Base-by-base conservation (phyloP, 208 protist genomes). In the Trypanosoma platydactyli region DNA sequence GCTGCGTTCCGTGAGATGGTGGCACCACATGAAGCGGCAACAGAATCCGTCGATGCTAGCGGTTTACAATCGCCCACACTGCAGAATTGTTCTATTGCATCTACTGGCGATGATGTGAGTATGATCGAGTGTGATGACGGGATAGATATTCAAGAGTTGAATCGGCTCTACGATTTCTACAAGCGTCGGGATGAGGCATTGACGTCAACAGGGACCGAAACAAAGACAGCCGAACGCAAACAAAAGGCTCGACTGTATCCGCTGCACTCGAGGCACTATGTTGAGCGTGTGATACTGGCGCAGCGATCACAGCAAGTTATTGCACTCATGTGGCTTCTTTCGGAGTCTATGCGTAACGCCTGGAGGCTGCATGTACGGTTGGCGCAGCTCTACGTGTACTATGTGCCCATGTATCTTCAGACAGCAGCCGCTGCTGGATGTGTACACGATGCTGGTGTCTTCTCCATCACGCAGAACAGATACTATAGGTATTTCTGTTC, bases 311-410 rank as follows among this genome's bases (percentile, higher is more conserved):
- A 91, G 48, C 84, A 91, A 65, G 49, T 70, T n/a, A 79, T 75
- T 25, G 81, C 79, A 22, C 71, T 91, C 2, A 73, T 91, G 25
- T 65, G 64, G 15, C 68, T 85, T n/a, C 56, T 91, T 38, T 63
- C 74, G 11, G 81, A 84, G 61, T 68, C 78, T 0, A 76, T 81
- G 62, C 70, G 71, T 13, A 64, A 80, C 42, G 68, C 77, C 6
- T 80, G 77, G 55, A 48, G 55, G 25, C 48, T 68, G 7, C 54
- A 85, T 44, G 46, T 82, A 16, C 60, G 69, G 16, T 73, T 90
- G 24, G 52, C 77, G 3, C 76, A 81, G 67, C 27, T 84, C 25
- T 90, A 86, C 57, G 70, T 78, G 46, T 77, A 84, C 62, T 86
- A 86, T 59, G 48, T 87, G 1, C 64, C 73, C 22, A 71, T 64